Conservation (phyloP, 2,329 filamentous ascomycete genomes). For the Lachnellula cervina region DNA sequence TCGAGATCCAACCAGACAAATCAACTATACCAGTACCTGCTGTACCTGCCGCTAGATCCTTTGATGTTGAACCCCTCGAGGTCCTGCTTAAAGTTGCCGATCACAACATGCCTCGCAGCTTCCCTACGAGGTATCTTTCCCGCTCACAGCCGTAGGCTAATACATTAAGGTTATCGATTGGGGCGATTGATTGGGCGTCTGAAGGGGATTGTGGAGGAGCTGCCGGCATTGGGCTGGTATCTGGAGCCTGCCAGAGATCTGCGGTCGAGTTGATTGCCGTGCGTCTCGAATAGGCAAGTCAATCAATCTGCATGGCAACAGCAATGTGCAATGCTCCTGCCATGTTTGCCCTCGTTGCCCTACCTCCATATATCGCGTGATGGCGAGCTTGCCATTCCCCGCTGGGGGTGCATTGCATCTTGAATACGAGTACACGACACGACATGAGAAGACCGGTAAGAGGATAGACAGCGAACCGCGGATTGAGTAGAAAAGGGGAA, state of each 20-base stretch:
- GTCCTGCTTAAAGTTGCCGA: not conserved
- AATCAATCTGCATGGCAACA: not conserved
- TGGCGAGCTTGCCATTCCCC: not conserved
- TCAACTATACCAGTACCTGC: not conserved
- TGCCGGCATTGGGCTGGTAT: constrained; percentile 5
- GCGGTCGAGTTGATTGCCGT: not conserved
- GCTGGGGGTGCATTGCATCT: too few species aligned
- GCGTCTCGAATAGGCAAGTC: constrained; percentile 8
- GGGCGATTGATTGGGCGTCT: constrained; percentile 2
- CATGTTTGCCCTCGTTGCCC: not conserved
- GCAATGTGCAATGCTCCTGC: not conserved
- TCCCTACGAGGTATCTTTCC: constrained; percentile 1
- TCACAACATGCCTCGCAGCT: constrained; percentile 1
- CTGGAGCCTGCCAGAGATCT: constrained; percentile 8
- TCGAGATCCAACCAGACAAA: not conserved
- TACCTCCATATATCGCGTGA: not conserved
- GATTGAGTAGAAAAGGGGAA: not conserved
- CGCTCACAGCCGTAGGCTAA: not conserved
- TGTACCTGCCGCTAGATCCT: not conserved
- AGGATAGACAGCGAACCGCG: not conserved
- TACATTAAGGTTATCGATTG: constrained; percentile 7
- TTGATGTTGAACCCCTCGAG: not conserved
- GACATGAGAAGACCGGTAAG: too few species aligned
- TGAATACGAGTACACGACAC: too few species aligned
- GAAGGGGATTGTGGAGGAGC: not conserved